phyloP scores from a whole-genome alignment of 164 flowering plant genomes.

The Aristolochia contorta region DNA sequence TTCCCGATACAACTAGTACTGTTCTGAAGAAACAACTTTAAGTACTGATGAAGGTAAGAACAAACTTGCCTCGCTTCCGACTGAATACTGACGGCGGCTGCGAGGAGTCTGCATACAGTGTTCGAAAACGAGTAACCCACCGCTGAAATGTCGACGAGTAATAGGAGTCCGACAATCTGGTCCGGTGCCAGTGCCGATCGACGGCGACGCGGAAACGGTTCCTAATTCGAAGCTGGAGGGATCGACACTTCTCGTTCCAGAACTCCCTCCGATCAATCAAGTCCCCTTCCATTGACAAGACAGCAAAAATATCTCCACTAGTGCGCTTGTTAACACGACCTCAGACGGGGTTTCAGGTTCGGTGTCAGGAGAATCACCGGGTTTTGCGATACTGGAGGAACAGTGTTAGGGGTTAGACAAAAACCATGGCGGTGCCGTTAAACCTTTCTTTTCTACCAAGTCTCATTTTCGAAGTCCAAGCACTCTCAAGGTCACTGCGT shows the following conservation, averaged over 20 bases:
- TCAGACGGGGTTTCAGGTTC: too few species aligned
- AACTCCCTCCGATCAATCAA: conserved; percentile 39
- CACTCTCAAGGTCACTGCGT: too few species aligned
- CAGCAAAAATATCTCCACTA: too few species aligned
- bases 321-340: too few species aligned
- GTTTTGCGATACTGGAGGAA: too few species aligned
- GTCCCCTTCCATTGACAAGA: conserved; percentile 6
- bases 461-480: too few species aligned
- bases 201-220: conserved; percentile 75
- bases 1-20: not conserved
- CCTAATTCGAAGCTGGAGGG: conserved; percentile 49
- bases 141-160: conserved; percentile 42
- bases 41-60: not conserved
- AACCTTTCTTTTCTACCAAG: too few species aligned
- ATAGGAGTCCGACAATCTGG: conserved; percentile 31
- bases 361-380: too few species aligned
- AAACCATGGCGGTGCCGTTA: too few species aligned
- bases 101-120: conserved; percentile 39
- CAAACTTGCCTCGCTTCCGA: conserved; percentile 48
- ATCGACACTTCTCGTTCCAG: conserved; percentile 47
- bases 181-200: conserved; percentile 37
- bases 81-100: conserved; percentile 56
- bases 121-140: conserved; percentile 43
- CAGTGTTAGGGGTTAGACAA: too few species aligned
- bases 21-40: not conserved